These are phyloP conservation scores for Saprolegnia diclina DNA, from an alignment of 352 stramenopile species.

Conservation along the genomic window DNA sequence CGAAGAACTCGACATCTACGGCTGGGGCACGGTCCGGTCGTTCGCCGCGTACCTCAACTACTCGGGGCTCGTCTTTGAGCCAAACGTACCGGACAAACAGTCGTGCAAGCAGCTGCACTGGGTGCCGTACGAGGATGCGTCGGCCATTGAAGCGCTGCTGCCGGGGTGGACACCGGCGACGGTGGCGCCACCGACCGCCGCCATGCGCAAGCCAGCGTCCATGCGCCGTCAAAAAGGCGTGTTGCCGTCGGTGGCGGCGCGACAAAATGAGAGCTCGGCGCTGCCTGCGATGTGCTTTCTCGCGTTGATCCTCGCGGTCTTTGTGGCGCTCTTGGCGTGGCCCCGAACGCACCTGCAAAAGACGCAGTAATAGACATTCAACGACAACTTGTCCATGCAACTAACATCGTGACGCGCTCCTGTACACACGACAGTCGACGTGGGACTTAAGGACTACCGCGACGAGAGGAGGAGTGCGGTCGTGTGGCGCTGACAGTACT, in stretches of 20 bases:
- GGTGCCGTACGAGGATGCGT: conserved; percentile 56
- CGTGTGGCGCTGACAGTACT: conserved; percentile 13
- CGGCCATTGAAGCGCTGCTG: conserved; percentile 36
- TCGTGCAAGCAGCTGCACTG: conserved; percentile 65
- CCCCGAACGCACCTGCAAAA: no score
- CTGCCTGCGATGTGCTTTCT: no score
- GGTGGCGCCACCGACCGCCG: background rate
- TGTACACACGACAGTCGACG: no score
- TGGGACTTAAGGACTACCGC: background rate
- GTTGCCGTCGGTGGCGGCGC: no score
- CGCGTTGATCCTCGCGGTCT: no score
- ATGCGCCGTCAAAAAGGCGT: background rate
- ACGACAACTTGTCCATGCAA: no score
- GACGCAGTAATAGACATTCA: no score
- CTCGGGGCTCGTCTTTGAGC: conserved; percentile 46
- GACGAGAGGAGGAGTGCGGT: background rate
- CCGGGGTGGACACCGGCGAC: conserved; percentile 14
- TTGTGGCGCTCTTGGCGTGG: no score
- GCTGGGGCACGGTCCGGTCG: conserved; percentile 46
- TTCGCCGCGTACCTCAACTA: conserved; percentile 60
- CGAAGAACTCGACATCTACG: conserved; percentile 56
- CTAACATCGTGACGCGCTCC: no score
- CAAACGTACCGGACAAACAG: conserved; percentile 45
- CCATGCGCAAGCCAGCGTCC: background rate
- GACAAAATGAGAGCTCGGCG: no score